Evolutionary conservation across 352 stramenopile genomes (phyloP).

Genomic region (Phytophthora niederhauseri): DNA sequence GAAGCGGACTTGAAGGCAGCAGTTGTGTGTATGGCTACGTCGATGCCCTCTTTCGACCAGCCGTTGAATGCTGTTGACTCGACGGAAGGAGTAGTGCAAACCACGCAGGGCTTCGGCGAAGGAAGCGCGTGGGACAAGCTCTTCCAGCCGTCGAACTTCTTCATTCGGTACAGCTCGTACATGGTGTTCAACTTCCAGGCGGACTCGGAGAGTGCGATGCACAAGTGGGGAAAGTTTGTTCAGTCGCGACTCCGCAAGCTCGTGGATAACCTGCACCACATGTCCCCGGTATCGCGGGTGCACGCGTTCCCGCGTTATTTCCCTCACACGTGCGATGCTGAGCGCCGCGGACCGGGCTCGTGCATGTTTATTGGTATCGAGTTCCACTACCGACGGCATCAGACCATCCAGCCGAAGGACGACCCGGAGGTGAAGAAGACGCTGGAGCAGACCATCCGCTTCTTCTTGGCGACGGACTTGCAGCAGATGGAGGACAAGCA

Average conservation of each 20-base stretch:
- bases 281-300: slow-evolving; percentile 58
- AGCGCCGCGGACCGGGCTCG: slow-evolving; percentile 49
- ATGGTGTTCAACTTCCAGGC: slow-evolving; percentile 74
- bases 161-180: slow-evolving; percentile 85
- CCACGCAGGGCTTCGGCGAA: slow-evolving; percentile 1
- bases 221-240: slow-evolving; percentile 85
- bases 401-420: slow-evolving; percentile 47
- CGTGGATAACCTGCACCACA: slow-evolving; percentile 75
- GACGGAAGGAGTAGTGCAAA: slow-evolving; percentile 10
- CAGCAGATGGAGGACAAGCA: slow-evolving; percentile 83
- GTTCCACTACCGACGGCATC: slow-evolving; percentile 59
- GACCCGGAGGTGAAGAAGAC: slow-evolving; percentile 77
- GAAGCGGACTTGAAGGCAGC: slow-evolving; percentile 43
- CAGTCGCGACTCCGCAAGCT: slow-evolving; percentile 82
- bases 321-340: slow-evolving; percentile 47
- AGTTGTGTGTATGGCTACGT: slow-evolving; percentile 45
- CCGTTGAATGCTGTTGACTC: slow-evolving; percentile 20
- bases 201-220: slow-evolving; percentile 63
- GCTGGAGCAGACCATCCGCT: slow-evolving; percentile 78
- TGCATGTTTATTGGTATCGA: slow-evolving; percentile 88
- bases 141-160: slow-evolving; percentile 84
- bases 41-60: slow-evolving; percentile 36
- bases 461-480: slow-evolving; percentile 85
- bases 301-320: slow-evolving; percentile 80
- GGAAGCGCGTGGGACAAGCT: slow-evolving; percentile 66